Evolutionary conservation across 2,329 filamentous ascomycete genomes (phyloP), one percentile per base, ranked within the genome.

Genomic region (Fusarium multiceps): DNA sequence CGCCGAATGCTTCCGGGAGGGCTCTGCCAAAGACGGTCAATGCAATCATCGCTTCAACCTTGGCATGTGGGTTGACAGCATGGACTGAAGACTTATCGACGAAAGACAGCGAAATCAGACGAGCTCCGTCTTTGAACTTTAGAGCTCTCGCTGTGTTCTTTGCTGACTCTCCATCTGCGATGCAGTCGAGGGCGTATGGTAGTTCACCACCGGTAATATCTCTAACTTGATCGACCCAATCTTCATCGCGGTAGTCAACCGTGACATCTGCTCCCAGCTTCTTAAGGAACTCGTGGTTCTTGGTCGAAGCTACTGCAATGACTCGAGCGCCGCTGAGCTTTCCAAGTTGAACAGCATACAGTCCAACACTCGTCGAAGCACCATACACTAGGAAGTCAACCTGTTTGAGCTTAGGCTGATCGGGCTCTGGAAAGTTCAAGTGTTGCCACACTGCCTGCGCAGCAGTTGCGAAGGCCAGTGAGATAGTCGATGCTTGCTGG

Each of bases 21-120:
- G 18, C 34, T 3, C 34, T 64, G 3, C 51, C 59, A 41, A 64
- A 64, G 6, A 49, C 61, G n/a, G 59, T 64, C 18, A 59, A 64
- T 3, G 59, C 59, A 1, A 64, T 20, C 27, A 64, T 34, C 0
- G 60, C 50, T 18, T 64, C 40, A 1, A 32, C 51, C 21, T 59
- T 64, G 6, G 30, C 23, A 14, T 25, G 10, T 10, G 61, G 23
- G 13, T 59, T 64, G 9, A 42, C 7, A 10, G 11, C 1, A 6
- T 21, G 13, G 5, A 64, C 10, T 7, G 13, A 23, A 8, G 32
- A 23, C 28, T 51, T 64, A 13, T 59, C 11, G 4, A 64, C n/a
- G 9, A 40, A 60, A 8, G 61, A 50, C 8, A 64, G 6, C 1
- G 51, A 45, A 9, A 64, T 32, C 11, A 64, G 21, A 1, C 9